phyloP scores from a whole-genome alignment of 192 early-diverging fungal genomes.

The Dissophora ornata region DNA sequence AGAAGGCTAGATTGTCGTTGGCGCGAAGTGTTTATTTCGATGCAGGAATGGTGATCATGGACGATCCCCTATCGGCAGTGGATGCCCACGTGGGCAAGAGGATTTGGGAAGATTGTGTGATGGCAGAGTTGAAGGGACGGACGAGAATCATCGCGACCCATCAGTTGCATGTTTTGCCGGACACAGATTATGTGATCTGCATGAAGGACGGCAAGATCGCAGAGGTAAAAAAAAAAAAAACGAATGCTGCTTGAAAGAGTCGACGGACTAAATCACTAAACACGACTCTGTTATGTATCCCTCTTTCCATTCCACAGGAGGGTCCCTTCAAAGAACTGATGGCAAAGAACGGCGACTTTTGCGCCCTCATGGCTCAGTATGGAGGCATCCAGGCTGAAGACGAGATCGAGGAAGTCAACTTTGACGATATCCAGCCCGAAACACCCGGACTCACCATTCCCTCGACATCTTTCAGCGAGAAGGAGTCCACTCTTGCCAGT shows the following conservation, averaged over 20 bases:
- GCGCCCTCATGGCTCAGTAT: slow-evolving; percentile 78
- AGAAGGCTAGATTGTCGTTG: slow-evolving; percentile 88
- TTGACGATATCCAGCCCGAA: slow-evolving; percentile 28
- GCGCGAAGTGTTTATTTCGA: slow-evolving; percentile 86
- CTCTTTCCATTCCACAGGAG: slow-evolving; percentile 64
- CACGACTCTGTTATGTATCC: no score
- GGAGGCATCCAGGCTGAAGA: slow-evolving; percentile 62
- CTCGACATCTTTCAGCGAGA: not conserved
- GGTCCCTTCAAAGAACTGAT: slow-evolving; percentile 72
- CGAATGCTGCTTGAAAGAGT: no score
- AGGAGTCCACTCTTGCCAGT: not conserved
- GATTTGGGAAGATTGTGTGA: slow-evolving; percentile 46
- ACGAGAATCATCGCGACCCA: slow-evolving; percentile 87
- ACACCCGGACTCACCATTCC: not conserved
- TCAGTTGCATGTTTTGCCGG: slow-evolving; percentile 79
- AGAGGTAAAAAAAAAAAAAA: slow-evolving; percentile 71
- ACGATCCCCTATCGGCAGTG: slow-evolving; percentile 91
- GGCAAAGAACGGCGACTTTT: slow-evolving; percentile 66
- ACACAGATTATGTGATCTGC: slow-evolving; percentile 75
- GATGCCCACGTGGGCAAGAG: slow-evolving; percentile 76
- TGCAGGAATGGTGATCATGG: slow-evolving; percentile 76
- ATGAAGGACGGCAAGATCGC: slow-evolving; percentile 76
- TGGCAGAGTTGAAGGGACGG: slow-evolving; percentile 62
- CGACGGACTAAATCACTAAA: no score
- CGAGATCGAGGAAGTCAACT: slow-evolving; percentile 12